These are phyloP conservation scores for Capsicum pubescens DNA, from an alignment of 257 asterid species.

Conservation along the genomic window DNA sequence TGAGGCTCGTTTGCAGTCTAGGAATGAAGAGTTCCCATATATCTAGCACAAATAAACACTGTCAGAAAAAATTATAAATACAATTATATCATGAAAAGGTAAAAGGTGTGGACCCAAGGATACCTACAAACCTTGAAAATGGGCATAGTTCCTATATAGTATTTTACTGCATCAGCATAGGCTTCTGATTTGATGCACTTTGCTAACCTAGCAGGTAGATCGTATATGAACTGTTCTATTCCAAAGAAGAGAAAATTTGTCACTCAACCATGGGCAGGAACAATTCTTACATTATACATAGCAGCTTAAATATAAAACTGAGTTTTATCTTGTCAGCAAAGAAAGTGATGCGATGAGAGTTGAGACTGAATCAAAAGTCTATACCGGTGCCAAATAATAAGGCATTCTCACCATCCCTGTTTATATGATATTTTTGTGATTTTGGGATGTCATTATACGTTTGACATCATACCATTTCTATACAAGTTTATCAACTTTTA, in stretches of 20 bases:
- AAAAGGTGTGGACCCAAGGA: slow-evolving; percentile 19
- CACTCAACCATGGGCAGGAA: slow-evolving; percentile 43
- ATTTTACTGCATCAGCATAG: slow-evolving; percentile 95
- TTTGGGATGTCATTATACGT: background rate
- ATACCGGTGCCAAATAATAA: background rate
- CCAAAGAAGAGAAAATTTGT: slow-evolving; percentile 47
- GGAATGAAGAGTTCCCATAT: slow-evolving; percentile 95
- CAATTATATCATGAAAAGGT: slow-evolving; percentile 6
- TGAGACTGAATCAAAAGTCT: slow-evolving; percentile 18
- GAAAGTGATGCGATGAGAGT: background rate
- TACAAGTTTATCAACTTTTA: background rate
- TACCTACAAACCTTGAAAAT: slow-evolving; percentile 73
- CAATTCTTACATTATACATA: slow-evolving; percentile 28
- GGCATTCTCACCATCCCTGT: slow-evolving; percentile 4
- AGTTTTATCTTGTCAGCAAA: slow-evolving; percentile 4
- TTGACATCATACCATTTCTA: background rate
- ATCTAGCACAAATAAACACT: slow-evolving; percentile 53
- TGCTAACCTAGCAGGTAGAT: slow-evolving; percentile 85
- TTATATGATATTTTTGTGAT: background rate
- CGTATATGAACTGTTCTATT: slow-evolving; percentile 92
- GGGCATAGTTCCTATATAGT: slow-evolving; percentile 93
- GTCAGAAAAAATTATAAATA: background rate
- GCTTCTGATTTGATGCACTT: slow-evolving; percentile 95
- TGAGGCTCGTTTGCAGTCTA: slow-evolving; percentile 91
- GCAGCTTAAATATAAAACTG: background rate